Percentiles rank a stretch among this genome's conserved stretches.
These are phyloP conservation scores for Seiridium unicorne DNA, from an alignment of 2,329 filamentous ascomycete genomes.

Conservation along the genomic window DNA sequence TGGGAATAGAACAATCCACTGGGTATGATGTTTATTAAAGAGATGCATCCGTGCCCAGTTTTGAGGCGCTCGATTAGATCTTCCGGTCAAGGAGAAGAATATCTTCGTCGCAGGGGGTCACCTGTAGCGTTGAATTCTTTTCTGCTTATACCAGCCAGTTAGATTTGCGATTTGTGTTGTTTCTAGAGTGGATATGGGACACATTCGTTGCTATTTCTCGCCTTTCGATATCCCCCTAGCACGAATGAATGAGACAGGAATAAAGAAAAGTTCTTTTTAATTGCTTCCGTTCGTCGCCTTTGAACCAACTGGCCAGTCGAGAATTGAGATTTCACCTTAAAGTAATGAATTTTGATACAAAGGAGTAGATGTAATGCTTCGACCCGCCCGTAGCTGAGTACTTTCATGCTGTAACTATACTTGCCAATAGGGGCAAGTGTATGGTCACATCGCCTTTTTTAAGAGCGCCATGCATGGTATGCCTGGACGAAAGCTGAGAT, in stretches of 20 bases:
- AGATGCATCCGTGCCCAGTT: not conserved
- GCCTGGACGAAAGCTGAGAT: too few relatives aligned
- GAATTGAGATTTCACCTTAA: not conserved
- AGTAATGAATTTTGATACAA: not conserved
- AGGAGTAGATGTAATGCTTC: too few relatives aligned
- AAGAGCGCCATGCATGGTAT: too few relatives aligned
- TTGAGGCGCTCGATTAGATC: too few relatives aligned
- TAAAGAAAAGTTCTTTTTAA: not conserved
- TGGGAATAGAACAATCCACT: not conserved
- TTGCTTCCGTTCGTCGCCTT: not conserved
- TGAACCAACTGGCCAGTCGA: too few relatives aligned
- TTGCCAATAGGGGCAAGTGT: not conserved
- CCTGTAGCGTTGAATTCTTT: not conserved
- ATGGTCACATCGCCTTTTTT: not conserved
- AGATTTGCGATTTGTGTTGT: constrained; percentile 3
- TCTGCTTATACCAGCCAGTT: not conserved
- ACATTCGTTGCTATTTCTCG: constrained; percentile 2
- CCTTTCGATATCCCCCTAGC: constrained; percentile 3
- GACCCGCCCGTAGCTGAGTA: too few relatives aligned
- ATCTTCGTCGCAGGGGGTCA: too few relatives aligned
- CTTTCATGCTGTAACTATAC: too few relatives aligned
- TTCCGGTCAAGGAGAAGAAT: too few relatives aligned
- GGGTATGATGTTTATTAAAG: not conserved
- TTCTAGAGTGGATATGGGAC: constrained; percentile 1
- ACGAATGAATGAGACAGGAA: constrained; percentile 4